phyloP scores from a whole-genome alignment of 306 rosid genomes.

The Coriaria nepalensis region DNA sequence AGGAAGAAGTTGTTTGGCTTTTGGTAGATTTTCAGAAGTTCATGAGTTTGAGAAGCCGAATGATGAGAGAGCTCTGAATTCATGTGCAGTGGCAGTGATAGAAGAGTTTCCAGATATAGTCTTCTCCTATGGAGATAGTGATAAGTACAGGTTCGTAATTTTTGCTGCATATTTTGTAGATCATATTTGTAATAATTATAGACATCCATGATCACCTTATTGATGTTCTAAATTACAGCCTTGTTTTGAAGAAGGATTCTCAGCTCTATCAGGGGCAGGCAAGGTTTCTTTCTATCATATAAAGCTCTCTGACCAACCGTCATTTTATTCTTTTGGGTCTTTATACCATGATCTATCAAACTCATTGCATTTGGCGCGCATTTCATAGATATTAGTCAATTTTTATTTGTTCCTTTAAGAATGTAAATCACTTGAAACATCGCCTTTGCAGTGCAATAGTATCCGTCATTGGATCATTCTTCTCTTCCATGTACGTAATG shows the following conservation, averaged over 20 bases:
- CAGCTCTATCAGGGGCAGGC: conserved; percentile 40
- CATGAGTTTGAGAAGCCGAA: conserved; percentile 81
- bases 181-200: background rate
- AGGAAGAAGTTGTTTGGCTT: conserved; percentile 1
- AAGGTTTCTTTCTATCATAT: conserved; percentile 18
- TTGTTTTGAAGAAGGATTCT: conserved; percentile 47
- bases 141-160: conserved; percentile 40
- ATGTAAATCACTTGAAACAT: conserved; percentile 1
- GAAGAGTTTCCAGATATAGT: conserved; percentile 57
- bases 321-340: background rate
- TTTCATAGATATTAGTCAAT: background rate
- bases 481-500: conserved; percentile 47
- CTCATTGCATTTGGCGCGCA: background rate
- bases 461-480: conserved; percentile 51
- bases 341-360: no score
- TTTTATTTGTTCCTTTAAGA: background rate
- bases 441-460: conserved; percentile 37
- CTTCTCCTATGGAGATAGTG: conserved; percentile 70
- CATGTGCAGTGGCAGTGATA: conserved; percentile 52
- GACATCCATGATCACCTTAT: conserved; percentile 4
- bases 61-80: conserved; percentile 68
- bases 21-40: conserved; percentile 41
- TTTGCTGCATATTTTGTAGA: background rate
- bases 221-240: conserved; percentile 27
- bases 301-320: background rate